Base-by-base conservation (phyloP, 1,139 yeast genomes). In the Saccharomyces pastorianus region DNA sequence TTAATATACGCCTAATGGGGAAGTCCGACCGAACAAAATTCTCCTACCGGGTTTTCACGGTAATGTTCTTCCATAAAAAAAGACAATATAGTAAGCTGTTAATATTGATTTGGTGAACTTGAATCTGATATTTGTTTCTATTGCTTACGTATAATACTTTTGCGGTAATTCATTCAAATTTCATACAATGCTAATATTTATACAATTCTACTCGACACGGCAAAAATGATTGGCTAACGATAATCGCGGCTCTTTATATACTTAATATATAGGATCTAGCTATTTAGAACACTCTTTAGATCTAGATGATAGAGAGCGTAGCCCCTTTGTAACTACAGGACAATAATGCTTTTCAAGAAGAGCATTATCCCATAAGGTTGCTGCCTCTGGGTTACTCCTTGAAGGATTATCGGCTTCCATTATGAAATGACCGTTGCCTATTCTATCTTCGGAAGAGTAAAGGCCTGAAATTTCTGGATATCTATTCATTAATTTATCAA, bases 341-440 rank as follows among this genome's bases (percentile, higher is more conserved):
- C 89, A 81, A 67, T 87, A 93, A 69, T 93, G 98, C 58, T 83
- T 81, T 57, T 85, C 85, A 56, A 93, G 73, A 51, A 91, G 71
- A 2, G 84, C 84, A 53, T 83, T 82, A 66, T 93, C 98, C 96
- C 96, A 93, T 50, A 91, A 73, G 0, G 90, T 85, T 1, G 97
- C 95, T 13, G 95, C 95, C 51, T 85, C 91, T 3, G 96, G 80
- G 65, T 91, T 90, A 61, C 87, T 76, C 69, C 95, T 81, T 61
- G 86, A 89, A 8, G 89, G 81, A 50, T 81, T 84, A 48, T 79
- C 79, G 29, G 81, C 78, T 53, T 84, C 89, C 61, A 84, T 76
- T 38, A 83, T 81, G 65, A 85, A 85, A 5, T 77, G 75, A 54
- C 96, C 96, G 58, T 84, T 81, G 14, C 88, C 88, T 46, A 91